phyloP scores from a whole-genome alignment of 148 eudicot genomes.

The Dianthus caryophyllus region DNA sequence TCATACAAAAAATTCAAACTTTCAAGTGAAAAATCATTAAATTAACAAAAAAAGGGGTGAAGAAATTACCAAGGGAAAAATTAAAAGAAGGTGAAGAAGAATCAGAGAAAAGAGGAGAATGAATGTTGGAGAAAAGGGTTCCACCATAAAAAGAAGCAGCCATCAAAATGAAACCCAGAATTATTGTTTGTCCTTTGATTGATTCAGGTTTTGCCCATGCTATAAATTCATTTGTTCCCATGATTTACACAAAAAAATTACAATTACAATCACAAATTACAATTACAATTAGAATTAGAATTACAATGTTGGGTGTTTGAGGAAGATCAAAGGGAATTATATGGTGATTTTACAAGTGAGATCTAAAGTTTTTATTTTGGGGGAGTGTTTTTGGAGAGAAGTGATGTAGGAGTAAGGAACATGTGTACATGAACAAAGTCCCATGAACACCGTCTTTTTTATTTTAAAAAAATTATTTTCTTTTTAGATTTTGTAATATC shows the following conservation, averaged over 20 bases:
- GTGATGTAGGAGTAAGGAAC: neutral
- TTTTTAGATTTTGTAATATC: too few relatives aligned
- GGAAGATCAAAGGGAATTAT: neutral
- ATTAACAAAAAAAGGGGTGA: slow-evolving; percentile 7
- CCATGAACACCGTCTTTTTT: too few relatives aligned
- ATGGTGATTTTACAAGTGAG: slow-evolving; percentile 14
- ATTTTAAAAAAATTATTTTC: too few relatives aligned
- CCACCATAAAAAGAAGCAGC: slow-evolving; percentile 73
- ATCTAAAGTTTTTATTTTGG: slow-evolving; percentile 16
- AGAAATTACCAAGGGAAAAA: slow-evolving; percentile 32
- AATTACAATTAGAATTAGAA: too few relatives aligned
- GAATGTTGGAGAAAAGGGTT: slow-evolving; percentile 50
- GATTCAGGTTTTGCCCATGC: slow-evolving; percentile 41
- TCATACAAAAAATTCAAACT: neutral
- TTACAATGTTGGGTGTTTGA: neutral
- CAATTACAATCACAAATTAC: too few relatives aligned
- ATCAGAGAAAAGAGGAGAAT: slow-evolving; percentile 29
- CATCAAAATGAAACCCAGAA: slow-evolving; percentile 56
- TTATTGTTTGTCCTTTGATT: slow-evolving; percentile 44
- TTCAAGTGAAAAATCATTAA: neutral
- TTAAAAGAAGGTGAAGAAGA: slow-evolving; percentile 28
- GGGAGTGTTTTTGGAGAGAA: neutral
- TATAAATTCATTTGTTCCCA: slow-evolving; percentile 18
- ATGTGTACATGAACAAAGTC: too few relatives aligned
- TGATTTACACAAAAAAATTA: neutral